These are phyloP conservation scores for Oemleria cerasiformis DNA, from an alignment of 306 rosid genomes.

Conservation along the genomic window DNA sequence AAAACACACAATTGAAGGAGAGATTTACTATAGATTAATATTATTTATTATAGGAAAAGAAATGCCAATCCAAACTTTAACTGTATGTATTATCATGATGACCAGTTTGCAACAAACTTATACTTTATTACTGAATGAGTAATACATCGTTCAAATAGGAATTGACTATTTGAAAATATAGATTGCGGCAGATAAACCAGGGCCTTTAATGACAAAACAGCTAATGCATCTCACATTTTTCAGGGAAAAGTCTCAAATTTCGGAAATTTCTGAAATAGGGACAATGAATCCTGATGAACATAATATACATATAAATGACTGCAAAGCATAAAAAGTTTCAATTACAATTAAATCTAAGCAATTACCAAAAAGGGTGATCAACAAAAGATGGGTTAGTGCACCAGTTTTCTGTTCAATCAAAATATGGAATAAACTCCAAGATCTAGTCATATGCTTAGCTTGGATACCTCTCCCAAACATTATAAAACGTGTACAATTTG, in stretches of 20 bases:
- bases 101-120: neutral
- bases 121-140: neutral
- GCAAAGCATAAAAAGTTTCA: neutral
- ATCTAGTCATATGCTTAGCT: neutral
- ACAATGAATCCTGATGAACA: too few species aligned
- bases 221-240: neutral
- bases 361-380: too few species aligned
- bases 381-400: neutral
- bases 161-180: neutral
- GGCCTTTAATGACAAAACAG: neutral
- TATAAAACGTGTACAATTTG: too few species aligned
- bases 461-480: neutral
- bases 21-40: neutral
- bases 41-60: neutral
- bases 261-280: too few species aligned
- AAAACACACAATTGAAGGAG: slow-evolving; percentile 22
- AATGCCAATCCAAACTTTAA: neutral
- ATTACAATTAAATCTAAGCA: too few species aligned
- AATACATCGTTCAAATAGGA: neutral
- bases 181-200: neutral
- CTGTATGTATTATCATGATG: neutral
- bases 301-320: neutral
- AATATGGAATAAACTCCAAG: neutral
- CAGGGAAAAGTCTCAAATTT: too few species aligned
- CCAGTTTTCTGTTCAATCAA: neutral